Conservation (phyloP, 2,329 filamentous ascomycete species). For the Fusarium chlamydosporum region DNA sequence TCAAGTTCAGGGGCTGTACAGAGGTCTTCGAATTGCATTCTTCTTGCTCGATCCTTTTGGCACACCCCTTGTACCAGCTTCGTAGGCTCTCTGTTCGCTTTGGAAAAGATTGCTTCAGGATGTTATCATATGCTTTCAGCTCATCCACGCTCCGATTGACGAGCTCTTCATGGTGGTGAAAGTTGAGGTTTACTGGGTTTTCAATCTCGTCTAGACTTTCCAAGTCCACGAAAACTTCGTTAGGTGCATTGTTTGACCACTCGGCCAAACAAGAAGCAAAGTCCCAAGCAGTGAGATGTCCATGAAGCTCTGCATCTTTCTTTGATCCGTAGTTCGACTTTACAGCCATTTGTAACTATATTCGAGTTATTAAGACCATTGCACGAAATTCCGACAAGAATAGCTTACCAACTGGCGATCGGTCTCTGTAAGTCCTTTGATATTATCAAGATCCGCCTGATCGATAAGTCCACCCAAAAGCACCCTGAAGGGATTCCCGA, state of each 20-base stretch:
- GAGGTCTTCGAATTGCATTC: slow-evolving; percentile 9
- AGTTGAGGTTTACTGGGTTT: slow-evolving; percentile 65
- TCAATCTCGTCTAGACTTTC: slow-evolving; percentile 57
- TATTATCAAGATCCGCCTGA: slow-evolving; percentile 34
- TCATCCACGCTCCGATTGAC: slow-evolving; percentile 40
- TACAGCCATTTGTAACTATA: slow-evolving; percentile 38
- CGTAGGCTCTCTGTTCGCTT: slow-evolving; percentile 25
- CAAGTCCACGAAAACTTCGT: slow-evolving; percentile 56
- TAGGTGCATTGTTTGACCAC: slow-evolving; percentile 36
- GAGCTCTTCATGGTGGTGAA: slow-evolving; percentile 49
- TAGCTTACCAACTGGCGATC: slow-evolving; percentile 37
- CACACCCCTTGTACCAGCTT: slow-evolving; percentile 43
- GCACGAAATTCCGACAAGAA: not conserved
- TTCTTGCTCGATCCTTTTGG: slow-evolving; percentile 9
- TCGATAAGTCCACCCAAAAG: slow-evolving; percentile 44
- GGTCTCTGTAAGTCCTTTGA: slow-evolving; percentile 13
- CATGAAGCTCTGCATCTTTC: slow-evolving; percentile 41
- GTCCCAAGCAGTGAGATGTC: slow-evolving; percentile 43
- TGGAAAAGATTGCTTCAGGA: slow-evolving; percentile 21
- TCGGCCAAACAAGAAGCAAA: slow-evolving; percentile 37
- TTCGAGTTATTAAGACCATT: not conserved
- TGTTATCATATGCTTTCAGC: slow-evolving; percentile 30
- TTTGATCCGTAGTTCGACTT: slow-evolving; percentile 33
- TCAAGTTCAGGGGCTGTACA: slow-evolving; percentile 19
- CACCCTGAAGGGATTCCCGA: slow-evolving; percentile 38